Evolutionary conservation across 73 alveolate species (phyloP), one percentile per base, ranked within the genome.

Genomic region (Paramecium bursaria): DNA sequence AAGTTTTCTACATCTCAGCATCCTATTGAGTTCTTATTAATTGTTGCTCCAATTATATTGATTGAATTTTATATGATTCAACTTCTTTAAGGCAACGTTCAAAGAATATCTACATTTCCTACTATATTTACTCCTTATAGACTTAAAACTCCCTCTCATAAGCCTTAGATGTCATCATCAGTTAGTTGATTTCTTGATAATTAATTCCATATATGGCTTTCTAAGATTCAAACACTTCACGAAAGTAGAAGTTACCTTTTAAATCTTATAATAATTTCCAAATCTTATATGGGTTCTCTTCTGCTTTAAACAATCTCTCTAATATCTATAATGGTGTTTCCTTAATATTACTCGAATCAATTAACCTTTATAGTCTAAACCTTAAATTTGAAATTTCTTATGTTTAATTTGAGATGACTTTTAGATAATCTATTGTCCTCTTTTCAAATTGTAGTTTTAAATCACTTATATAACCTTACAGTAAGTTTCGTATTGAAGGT

Each of bases 221-320:
- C 67, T 79, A 79, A 14, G 48, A 27, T 35, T 79, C 89, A 79
- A 79, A 79, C 6, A 79, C 89, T 5, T 79, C 89, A 49, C 46
- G 42, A 44, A 79, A 79, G 26, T 53, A 79, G 5, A 33, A 22
- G 42, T 79, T 39, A 5, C 89, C 89, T 54, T 54, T 79, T 26
- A 10, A 26, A 39, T 79, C 89, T 79, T 49, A 31, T 1, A 79
- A 53, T 21, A 53, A 79, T 23, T 79, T 79, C 89, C 89, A 79
- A 23, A 79, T 53, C 22, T 54, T 30, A 13, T 79, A 79, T 22
- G 89, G 89, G 48, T 79, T 79, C 17, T 55, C 74, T 7, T 79
- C 75, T 5, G 22, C 35, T 5, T 19, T 17, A 19, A 79, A 79
- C 21, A 79, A 31, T 19, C 54, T 79, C 46, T 39, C 21, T 26